Evolutionary conservation across 2,329 filamentous ascomycete genomes (phyloP).

Genomic region (Phialophora verrucosa): DNA sequence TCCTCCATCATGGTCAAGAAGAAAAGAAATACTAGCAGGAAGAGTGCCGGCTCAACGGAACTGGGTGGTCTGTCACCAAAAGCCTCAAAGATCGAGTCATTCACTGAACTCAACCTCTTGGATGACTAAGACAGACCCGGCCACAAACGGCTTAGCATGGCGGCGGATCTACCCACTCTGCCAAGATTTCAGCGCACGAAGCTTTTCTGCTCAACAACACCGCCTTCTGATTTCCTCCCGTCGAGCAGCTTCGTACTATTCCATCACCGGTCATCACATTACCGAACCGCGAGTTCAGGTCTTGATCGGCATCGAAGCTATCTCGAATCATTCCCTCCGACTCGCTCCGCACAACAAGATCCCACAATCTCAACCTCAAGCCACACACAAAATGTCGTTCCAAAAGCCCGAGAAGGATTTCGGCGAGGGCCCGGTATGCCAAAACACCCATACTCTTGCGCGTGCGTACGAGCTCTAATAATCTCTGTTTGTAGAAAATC

Average conservation of each 20-base stretch:
- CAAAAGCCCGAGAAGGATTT: slow-evolving; percentile 94
- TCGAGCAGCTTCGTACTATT: slow-evolving; percentile 16
- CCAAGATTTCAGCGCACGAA: slow-evolving; percentile 2
- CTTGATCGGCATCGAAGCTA: slow-evolving; percentile 67
- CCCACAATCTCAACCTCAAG: slow-evolving; percentile 33
- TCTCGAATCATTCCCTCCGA: slow-evolving; percentile 23
- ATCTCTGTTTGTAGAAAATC: slow-evolving; percentile 68
- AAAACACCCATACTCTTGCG: slow-evolving; percentile 2
- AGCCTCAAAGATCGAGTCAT: background rate
- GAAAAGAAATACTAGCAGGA: background rate
- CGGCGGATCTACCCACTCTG: background rate
- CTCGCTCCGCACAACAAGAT: slow-evolving; percentile 38
- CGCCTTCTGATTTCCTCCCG: background rate
- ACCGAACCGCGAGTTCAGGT: slow-evolving; percentile 80
- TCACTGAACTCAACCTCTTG: background rate
- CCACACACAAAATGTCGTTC: slow-evolving; percentile 75
- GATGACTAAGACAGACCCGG: background rate
- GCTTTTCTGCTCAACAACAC: background rate
- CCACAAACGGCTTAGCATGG: background rate
- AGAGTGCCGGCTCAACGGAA: background rate
- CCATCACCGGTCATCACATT: slow-evolving; percentile 73
- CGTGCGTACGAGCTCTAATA: background rate
- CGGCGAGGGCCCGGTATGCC: slow-evolving; percentile 78
- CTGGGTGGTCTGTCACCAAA: background rate
- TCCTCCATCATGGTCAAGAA: slow-evolving; percentile 24